Base-by-base conservation (phyloP, 495 filamentous ascomycete genomes). In the Penicillium ucsense region DNA sequence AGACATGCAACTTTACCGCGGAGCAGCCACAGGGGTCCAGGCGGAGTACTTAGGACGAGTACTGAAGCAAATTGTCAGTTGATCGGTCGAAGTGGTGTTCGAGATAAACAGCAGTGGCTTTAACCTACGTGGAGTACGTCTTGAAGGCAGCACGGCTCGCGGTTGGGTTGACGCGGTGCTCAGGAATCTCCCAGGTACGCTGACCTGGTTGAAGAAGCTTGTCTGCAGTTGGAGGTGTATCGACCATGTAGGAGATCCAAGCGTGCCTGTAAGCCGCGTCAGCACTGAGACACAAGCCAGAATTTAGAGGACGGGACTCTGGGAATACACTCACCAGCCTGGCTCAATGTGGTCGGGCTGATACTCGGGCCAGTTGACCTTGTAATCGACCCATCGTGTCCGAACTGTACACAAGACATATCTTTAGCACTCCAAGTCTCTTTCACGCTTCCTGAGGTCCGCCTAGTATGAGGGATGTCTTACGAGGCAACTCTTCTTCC, bases 361-460 rank as follows among this genome's bases (percentile, higher is more conserved):
- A 59, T 74, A 91, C 75, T 95, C 88, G 51, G 84, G 72, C 58
- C 84, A 51, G 42, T 38, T 52, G 31, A 37, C 76, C 72, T 86
- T 89, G 76, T 90, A 97, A 68, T 97, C 92, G 41, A 98, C 86
- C 92, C 94, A 97, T 77, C 94, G 81, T 57, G 92, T 97, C 48
- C 94, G 84, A 57, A 97, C 90, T 97, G 52, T 30, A 35, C 40
- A 38, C 33, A 8, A 28, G 40, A 31, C 30, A 8, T 8, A 1
- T 11, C 33, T 48, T 48, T 37, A 40, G 27, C n/a, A n/a, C 27
- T 11, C 27, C 11, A 4, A 6, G 10, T 31, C 11, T 3, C 27
- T 12, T 3, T 10, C 31, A 27, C n/a, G 10, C 27, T 28, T 20
- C 20, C 20, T 1, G 20, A 20, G 20, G 20, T 20, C 9, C 5